Evolutionary conservation across 2,329 filamentous ascomycete genomes (phyloP).

Genomic region (Colletotrichum viniferum): DNA sequence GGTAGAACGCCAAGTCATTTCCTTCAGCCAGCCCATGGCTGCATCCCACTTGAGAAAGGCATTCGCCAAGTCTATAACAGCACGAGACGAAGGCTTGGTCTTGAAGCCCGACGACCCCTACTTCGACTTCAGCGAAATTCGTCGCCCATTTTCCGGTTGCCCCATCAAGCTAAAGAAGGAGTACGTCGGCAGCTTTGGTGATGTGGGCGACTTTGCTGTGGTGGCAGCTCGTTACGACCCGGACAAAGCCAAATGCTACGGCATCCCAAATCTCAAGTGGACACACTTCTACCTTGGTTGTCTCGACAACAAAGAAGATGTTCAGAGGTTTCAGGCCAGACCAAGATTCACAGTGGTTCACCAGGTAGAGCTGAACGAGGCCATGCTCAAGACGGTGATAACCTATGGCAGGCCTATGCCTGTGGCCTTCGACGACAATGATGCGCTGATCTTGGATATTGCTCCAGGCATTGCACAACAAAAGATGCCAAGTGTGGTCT

Average conservation of each 20-base stretch:
- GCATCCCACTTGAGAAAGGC: slow-evolving; percentile 60
- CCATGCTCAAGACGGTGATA: slow-evolving; percentile 56
- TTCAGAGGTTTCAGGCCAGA: slow-evolving; percentile 51
- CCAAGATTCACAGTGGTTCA: slow-evolving; percentile 73
- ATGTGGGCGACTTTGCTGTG: slow-evolving; percentile 82
- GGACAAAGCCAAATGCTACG: slow-evolving; percentile 60
- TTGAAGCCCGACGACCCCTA: slow-evolving; percentile 83
- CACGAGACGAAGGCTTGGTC: slow-evolving; percentile 78
- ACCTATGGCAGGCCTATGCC: slow-evolving; percentile 48
- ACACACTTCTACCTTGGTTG: slow-evolving; percentile 85
- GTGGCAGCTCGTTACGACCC: slow-evolving; percentile 77
- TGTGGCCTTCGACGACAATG: slow-evolving; percentile 42
- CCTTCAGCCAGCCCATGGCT: slow-evolving; percentile 62
- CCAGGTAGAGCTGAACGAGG: slow-evolving; percentile 59
- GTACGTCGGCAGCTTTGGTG: slow-evolving; percentile 77
- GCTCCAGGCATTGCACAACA: slow-evolving; percentile 47
- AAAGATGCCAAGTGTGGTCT: slow-evolving; percentile 56
- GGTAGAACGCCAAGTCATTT: slow-evolving; percentile 68
- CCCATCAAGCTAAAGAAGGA: slow-evolving; percentile 90
- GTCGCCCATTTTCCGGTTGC: slow-evolving; percentile 44
- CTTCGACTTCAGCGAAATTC: slow-evolving; percentile 56
- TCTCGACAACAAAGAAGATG: slow-evolving; percentile 68
- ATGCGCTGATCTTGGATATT: slow-evolving; percentile 49
- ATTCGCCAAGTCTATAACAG: slow-evolving; percentile 71
- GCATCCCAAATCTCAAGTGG: slow-evolving; percentile 65